Evolutionary conservation across 331 rosid species (phyloP).

Genomic region (Malus hybrid): DNA sequence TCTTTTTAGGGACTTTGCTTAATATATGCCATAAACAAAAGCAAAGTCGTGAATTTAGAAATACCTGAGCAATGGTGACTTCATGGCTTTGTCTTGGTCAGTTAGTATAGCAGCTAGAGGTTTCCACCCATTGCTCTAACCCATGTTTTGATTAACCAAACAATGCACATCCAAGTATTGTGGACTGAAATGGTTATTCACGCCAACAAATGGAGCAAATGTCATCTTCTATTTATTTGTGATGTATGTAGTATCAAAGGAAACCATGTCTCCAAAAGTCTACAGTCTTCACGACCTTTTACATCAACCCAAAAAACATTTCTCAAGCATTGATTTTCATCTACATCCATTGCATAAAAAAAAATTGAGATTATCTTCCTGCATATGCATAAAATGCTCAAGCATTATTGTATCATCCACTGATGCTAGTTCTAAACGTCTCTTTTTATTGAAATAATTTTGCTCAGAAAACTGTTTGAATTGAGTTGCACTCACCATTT

Average conservation of each 20-base stretch:
- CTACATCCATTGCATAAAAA: constrained; percentile 6
- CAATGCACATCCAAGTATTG: not conserved
- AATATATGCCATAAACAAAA: too few relatives aligned
- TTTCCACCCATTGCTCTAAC: not conserved
- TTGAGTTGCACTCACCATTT: too few relatives aligned
- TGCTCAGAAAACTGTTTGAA: too few relatives aligned
- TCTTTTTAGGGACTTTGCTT: not conserved
- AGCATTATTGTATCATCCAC: constrained; percentile 1
- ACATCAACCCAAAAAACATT: constrained; percentile 9
- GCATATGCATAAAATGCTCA: constrained; percentile 3
- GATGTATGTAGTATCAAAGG: not conserved
- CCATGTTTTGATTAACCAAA: not conserved
- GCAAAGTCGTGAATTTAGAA: too few relatives aligned
- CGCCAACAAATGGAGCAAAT: not conserved
- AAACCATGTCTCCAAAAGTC: not conserved
- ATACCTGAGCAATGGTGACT: too few relatives aligned
- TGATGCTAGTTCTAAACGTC: not conserved
- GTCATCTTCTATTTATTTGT: not conserved
- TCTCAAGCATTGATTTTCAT: not conserved
- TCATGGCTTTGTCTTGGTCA: too few relatives aligned
- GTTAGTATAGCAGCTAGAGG: too few relatives aligned
- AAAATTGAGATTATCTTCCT: not conserved
- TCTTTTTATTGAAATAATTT: not conserved
- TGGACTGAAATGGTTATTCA: constrained; percentile 3
- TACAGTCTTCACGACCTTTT: not conserved